Conservation (phyloP, 2,329 filamentous ascomycete species). For the Venturia aucupariae region DNA sequence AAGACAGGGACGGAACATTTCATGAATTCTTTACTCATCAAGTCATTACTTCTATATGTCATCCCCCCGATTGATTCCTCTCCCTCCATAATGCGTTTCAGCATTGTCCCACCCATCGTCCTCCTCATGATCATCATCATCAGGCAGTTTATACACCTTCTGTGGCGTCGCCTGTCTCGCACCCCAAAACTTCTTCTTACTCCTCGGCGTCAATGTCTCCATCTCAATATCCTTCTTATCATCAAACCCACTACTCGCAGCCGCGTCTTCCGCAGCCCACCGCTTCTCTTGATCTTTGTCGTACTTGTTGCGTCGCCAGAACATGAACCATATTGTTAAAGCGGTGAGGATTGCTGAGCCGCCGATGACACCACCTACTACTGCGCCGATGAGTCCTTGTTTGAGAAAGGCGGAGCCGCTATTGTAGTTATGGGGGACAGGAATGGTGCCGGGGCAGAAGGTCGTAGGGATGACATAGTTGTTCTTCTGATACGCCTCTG, state of each 20-base stretch:
- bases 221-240: conserved; percentile 6
- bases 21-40: neutral
- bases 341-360: conserved; percentile 23
- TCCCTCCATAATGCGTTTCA: conserved; percentile 1
- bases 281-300: conserved; percentile 6
- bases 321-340: neutral
- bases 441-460: conserved; percentile 31
- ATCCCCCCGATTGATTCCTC: neutral
- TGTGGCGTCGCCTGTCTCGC: neutral
- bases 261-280: conserved; percentile 3
- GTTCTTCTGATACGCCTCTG: conserved; percentile 29
- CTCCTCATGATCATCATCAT: neutral
- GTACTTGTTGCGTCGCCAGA: neutral
- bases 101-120: neutral
- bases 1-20: too few species aligned
- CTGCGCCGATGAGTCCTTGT: conserved; percentile 30
- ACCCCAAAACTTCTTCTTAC: neutral
- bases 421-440: conserved; percentile 25
- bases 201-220: conserved; percentile 6
- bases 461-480: conserved; percentile 33
- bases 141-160: neutral
- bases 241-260: neutral
- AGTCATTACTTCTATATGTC: neutral
- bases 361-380: conserved; percentile 30
- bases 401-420: conserved; percentile 24